Conservation (phyloP, 805 yeast genomes). For the Suhomyces sp. region DNA sequence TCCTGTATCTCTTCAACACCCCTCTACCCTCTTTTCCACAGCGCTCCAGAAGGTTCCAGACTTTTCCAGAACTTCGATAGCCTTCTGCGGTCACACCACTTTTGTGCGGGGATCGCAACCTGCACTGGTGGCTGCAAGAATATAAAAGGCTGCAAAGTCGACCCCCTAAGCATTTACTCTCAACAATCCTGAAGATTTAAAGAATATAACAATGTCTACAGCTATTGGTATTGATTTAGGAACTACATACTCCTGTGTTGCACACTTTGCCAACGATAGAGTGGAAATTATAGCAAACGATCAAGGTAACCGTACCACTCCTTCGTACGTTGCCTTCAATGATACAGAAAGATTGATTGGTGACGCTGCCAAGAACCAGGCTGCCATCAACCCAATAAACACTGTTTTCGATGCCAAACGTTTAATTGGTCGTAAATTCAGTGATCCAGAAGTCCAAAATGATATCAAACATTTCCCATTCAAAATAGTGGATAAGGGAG, state of each 20-base stretch:
- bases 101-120: conserved; percentile 6
- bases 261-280: conserved; percentile 63
- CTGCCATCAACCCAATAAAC: conserved; percentile 92
- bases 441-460: conserved; percentile 71
- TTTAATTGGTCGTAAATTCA: conserved; percentile 79
- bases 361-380: conserved; percentile 98
- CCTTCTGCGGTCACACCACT: conserved; percentile 4
- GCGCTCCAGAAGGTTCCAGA: conserved; percentile 4
- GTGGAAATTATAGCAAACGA: conserved; percentile 96
- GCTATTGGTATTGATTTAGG: conserved; percentile 93
- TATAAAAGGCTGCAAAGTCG: conserved; percentile 6
- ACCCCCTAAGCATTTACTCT: background rate
- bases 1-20: background rate
- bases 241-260: conserved; percentile 97
- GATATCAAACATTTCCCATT: conserved; percentile 91
- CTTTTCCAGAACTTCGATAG: background rate
- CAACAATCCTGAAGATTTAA: background rate
- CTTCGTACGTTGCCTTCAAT: conserved; percentile 94
- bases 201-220: conserved; percentile 14
- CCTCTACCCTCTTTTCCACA: background rate
- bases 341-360: conserved; percentile 94
- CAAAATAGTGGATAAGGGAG: conserved; percentile 70
- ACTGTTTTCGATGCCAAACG: conserved; percentile 96
- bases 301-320: conserved; percentile 98
- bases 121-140: background rate